Evolutionary conservation across 1,139 yeast species (phyloP), one percentile per base, ranked within the genome.

Genomic region (Zygoascus sp.): DNA sequence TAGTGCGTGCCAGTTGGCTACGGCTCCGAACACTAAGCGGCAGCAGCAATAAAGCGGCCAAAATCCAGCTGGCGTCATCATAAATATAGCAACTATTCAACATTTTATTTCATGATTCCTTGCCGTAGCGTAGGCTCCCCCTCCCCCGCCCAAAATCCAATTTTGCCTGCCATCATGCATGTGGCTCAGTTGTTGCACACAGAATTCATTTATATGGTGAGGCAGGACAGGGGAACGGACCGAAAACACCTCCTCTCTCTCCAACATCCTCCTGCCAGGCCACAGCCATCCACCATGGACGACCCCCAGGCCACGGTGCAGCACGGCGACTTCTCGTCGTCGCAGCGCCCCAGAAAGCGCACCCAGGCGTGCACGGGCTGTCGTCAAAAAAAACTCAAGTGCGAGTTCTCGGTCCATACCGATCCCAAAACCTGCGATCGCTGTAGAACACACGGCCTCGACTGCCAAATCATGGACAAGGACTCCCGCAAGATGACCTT

Each of bases 401-500:
- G 60, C 43, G 49, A 49, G 42, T 52, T 57, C 34, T 47, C 54
- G 11, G 46, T 50, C 13, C 42, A 46, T 36, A 25, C 48, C 9
- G 56, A 52, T 28, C 57, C 59, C 9, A 50, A 50, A 16, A 46
- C 40, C 11, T 57, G 60, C 42, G 60, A 57, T 39, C 46, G 59
- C n/a, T 57, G 60, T 44, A 39, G 51, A 9, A 47, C 44, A 38
- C 39, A 49, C 9, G 56, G 54, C 25, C 35, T 47, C 17, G 58
- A 48, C 32, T 57, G 60, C 39, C 46, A 46, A 36, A 50, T 57
- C 23, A 58, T 55, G 47, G 48, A 50, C 15, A 45, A 52, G 25
- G 51, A 50, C 22, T 53, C 53, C 34, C 57, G 55, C 9, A 48
- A 49, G 39, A 46, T 51, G 44, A 45, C 47, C 32, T 43, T 48